Percentiles rank a stretch among this genome's conserved stretches.
phyloP scores from a whole-genome alignment of 1,284 basidiomycete genomes.

The Acaromyces ingoldii region DNA sequence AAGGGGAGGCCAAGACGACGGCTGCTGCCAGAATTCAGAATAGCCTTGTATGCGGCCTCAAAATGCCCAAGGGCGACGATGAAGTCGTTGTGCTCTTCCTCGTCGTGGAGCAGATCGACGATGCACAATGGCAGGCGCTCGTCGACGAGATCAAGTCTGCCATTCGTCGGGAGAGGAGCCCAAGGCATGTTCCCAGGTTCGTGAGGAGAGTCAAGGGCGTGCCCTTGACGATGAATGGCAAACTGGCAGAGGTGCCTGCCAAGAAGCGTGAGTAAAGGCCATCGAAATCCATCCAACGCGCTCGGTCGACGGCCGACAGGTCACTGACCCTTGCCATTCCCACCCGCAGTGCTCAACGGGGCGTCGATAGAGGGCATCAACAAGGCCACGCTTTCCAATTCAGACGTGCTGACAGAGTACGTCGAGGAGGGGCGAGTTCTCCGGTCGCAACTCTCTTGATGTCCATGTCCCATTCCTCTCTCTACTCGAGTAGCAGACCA shows the following conservation, averaged over 20 bases:
- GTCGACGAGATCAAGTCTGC: slow-evolving; percentile 63
- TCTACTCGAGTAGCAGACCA: no score
- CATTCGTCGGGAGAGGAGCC: slow-evolving; percentile 64
- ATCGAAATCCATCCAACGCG: no score
- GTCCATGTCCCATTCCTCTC: no score
- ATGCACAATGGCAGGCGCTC: slow-evolving; percentile 53
- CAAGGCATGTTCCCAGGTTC: slow-evolving; percentile 54
- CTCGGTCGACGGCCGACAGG: no score
- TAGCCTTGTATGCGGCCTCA: slow-evolving; percentile 70
- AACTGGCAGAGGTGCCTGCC: slow-evolving; percentile 75
- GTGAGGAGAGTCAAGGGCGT: slow-evolving; percentile 68
- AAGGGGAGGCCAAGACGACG: slow-evolving; percentile 3
- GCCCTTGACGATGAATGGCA: slow-evolving; percentile 76
- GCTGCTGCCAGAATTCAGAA: slow-evolving; percentile 63
- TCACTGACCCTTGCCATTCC: no score
- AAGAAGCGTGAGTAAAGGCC: slow-evolving; percentile 61
- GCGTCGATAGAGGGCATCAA: no score
- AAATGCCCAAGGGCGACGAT: slow-evolving; percentile 65
- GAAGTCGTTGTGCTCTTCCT: slow-evolving; percentile 79
- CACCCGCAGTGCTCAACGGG: no score
- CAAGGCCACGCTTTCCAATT: no score
- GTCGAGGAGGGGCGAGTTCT: no score
- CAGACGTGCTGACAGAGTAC: no score
- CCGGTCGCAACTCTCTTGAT: no score
- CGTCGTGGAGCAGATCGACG: slow-evolving; percentile 55